These are phyloP conservation scores for Isoetes taiwanensis DNA, from an alignment of 75 land plant genomes.

Conservation along the genomic window DNA sequence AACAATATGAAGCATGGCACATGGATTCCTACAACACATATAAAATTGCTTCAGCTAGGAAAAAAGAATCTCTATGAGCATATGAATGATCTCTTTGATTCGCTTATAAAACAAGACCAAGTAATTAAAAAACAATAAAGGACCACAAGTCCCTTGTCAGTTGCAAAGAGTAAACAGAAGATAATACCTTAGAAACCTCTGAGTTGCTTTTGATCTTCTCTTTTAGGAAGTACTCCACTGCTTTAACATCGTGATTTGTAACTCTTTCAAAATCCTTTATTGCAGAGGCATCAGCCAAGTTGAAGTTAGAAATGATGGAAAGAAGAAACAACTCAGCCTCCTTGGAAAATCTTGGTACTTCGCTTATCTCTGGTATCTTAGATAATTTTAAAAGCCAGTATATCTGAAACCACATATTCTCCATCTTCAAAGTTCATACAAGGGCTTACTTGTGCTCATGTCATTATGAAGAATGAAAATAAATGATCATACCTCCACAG, in stretches of 20 bases:
- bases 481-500: conserved; percentile 54
- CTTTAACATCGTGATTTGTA: conserved; percentile 97
- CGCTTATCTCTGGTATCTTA: conserved; percentile 50
- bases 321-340: conserved; percentile 44
- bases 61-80: too few species aligned
- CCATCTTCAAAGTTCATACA: background rate
- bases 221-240: conserved; percentile 86
- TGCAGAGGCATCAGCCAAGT: conserved; percentile 49
- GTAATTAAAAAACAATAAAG: too few species aligned
- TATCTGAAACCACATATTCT: conserved; percentile 26
- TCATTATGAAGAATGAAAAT: background rate
- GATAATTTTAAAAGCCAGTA: conserved; percentile 81
- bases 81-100: too few species aligned
- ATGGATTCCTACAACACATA: too few species aligned
- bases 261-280: conserved; percentile 69
- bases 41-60: too few species aligned
- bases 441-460: background rate
- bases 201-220: conserved; percentile 47
- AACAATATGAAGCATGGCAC: too few species aligned
- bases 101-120: too few species aligned
- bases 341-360: conserved; percentile 67
- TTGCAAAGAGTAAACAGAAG: background rate
- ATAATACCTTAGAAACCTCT: conserved; percentile 65
- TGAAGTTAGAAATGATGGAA: conserved; percentile 39
- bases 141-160: too few species aligned